Evolutionary conservation across 2,329 filamentous ascomycete genomes (phyloP), one percentile per base, ranked within the genome.

Genomic region (Pestalotiopsis fici): DNA sequence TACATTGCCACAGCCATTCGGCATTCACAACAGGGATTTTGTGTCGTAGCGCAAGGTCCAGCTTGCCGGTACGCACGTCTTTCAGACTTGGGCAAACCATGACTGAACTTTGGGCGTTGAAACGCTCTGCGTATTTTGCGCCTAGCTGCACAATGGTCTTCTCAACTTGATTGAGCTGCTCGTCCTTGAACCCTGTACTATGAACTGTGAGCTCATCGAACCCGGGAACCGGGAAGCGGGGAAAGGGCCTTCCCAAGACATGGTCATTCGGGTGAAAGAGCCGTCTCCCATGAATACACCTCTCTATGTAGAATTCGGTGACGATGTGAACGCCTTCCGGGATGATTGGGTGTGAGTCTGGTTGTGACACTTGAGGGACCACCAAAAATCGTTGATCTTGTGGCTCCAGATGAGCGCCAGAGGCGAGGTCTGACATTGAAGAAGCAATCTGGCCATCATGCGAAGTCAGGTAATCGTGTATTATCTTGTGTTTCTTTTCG

Each of bases 281-380:
- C 28, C 81, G 82, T 78, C 93, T 96, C 70, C 88, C 88, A 76
- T 95, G 90, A 50, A 99, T 83, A 77, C 95, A 98, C 60, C 90
- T 89, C 80, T 99, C 96, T 64, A 99, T 86, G 87, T 95, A 99
- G 85, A 96, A 97, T 76, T 97, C 94, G 12, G 94, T 98, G 37
- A 97, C 90, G 54, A 87, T 77, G 63, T 84, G 76, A 7, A 87
- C 75, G 31, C 78, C 81, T 59, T 81, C 77, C 4, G 78, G 78
- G 3, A 79, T 70, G 1, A 57, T 35, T 2, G 82, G 86, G 59
- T 85, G 84, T 0, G 81, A 80, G 1, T 82, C 79, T 1, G 84
- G 80, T 15, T 81, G 80, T 0, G 85, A 85, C 7, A 73, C 75
- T 68, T 89, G 87, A 2, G 87, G 86, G 1, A 90, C 86, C 56